These are phyloP conservation scores for Zangia roseola DNA, from an alignment of 768 basidiomycete species.

Conservation along the genomic window DNA sequence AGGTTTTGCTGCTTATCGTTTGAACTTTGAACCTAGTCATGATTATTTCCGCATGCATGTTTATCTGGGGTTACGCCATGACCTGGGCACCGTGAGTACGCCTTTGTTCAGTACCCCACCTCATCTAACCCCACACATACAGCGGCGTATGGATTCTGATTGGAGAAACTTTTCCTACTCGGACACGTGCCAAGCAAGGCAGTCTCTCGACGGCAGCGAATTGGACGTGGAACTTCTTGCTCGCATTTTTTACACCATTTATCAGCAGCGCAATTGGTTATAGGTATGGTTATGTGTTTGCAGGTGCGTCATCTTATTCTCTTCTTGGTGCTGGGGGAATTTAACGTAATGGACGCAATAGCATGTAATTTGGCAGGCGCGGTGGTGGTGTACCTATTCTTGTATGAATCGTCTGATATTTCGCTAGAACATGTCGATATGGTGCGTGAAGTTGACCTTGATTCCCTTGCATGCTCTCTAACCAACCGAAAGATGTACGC, in stretches of 20 bases:
- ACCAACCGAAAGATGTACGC: conserved; percentile 52
- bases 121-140: background rate
- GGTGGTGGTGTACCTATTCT: conserved; percentile 65
- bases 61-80: conserved; percentile 69
- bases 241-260: conserved; percentile 80
- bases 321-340: background rate
- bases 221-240: conserved; percentile 70
- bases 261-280: conserved; percentile 56
- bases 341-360: conserved; percentile 3
- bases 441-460: conserved; percentile 31
- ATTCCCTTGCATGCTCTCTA: background rate
- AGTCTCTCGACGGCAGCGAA: conserved; percentile 63
- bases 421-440: conserved; percentile 64
- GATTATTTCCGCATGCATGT: conserved; percentile 68
- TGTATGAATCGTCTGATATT: conserved; percentile 70
- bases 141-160: conserved; percentile 76
- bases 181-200: conserved; percentile 70
- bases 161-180: conserved; percentile 73
- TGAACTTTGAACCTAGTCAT: conserved; percentile 38
- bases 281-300: conserved; percentile 71
- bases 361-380: conserved; percentile 62
- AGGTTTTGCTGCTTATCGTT: background rate
- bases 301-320: conserved; percentile 36
- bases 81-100: conserved; percentile 59
- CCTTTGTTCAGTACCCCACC: background rate